Evolutionary conservation across 208 protist species (phyloP).

Genomic region (Acanthamoeba healyi): DNA sequence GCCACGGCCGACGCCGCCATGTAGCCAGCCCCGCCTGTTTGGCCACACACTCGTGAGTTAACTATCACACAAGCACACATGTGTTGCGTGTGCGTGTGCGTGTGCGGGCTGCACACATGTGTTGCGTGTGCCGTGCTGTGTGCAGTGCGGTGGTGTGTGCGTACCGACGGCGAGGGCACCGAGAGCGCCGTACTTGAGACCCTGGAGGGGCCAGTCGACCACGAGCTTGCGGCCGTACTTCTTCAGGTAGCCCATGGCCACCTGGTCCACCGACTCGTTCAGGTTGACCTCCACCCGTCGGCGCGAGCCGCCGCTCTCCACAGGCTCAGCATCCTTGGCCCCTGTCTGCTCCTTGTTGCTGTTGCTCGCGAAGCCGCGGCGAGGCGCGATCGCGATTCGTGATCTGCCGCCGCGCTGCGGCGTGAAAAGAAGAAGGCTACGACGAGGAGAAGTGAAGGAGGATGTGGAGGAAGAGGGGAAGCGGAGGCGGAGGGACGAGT

Average conservation of each 20-base stretch:
- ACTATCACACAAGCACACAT: no score
- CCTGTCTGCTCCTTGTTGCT: neutral
- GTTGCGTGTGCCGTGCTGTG: no score
- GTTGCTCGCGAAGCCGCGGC: neutral
- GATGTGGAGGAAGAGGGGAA: no score
- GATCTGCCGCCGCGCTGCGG: neutral
- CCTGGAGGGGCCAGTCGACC: neutral
- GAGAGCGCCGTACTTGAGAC: constrained; percentile 24
- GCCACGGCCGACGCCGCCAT: constrained; percentile 5
- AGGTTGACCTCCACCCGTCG: constrained; percentile 22
- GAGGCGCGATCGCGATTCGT: neutral
- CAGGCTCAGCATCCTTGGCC: neutral
- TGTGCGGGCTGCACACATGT: no score
- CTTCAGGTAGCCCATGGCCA: constrained; percentile 15
- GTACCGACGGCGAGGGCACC: neutral
- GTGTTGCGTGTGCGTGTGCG: no score
- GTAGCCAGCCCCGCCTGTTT: constrained; percentile 2
- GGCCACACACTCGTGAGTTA: no score
- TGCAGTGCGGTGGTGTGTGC: no score
- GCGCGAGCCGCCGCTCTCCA: neutral
- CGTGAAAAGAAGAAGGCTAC: neutral
- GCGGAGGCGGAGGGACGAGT: no score
- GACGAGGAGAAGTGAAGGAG: no score
- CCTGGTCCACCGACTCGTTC: constrained; percentile 1
- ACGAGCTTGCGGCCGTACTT: constrained; percentile 21